Conservation (phyloP, 73 alveolate species). For the Paramecium octaurelia region DNA sequence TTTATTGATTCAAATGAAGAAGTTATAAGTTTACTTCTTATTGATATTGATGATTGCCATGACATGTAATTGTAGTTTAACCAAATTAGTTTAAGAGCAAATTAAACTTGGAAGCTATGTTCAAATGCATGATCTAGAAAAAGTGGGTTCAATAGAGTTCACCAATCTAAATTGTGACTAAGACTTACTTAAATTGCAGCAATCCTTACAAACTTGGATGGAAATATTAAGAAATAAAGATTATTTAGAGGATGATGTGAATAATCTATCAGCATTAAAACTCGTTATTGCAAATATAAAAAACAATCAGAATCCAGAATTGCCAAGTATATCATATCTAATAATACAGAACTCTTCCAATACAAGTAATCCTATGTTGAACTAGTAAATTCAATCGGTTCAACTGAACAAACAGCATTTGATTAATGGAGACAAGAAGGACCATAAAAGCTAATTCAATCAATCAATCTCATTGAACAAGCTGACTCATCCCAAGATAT, state of each 20-base stretch:
- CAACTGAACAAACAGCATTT: not conserved
- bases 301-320: not conserved
- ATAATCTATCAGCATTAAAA: not conserved
- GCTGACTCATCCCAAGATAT: not conserved
- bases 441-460: not conserved
- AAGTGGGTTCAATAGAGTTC: not conserved
- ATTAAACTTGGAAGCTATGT: not conserved
- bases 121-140: not conserved
- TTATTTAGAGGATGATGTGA: not conserved
- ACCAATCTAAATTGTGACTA: not conserved
- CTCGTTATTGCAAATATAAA: not conserved
- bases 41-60: not conserved
- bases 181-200: not conserved
- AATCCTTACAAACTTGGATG: not conserved
- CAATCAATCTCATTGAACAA: not conserved
- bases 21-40: not conserved
- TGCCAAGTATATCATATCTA: not conserved
- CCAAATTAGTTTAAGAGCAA: not conserved
- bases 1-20: not conserved
- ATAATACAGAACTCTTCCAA: not conserved
- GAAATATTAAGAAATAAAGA: not conserved
- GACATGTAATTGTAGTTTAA: not conserved
- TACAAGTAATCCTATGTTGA: not conserved
- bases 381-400: not conserved
- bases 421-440: constrained; percentile 10